These are phyloP conservation scores for Parastagonospora avenae DNA, from an alignment of 2,329 filamentous ascomycete genomes.

Conservation along the genomic window DNA sequence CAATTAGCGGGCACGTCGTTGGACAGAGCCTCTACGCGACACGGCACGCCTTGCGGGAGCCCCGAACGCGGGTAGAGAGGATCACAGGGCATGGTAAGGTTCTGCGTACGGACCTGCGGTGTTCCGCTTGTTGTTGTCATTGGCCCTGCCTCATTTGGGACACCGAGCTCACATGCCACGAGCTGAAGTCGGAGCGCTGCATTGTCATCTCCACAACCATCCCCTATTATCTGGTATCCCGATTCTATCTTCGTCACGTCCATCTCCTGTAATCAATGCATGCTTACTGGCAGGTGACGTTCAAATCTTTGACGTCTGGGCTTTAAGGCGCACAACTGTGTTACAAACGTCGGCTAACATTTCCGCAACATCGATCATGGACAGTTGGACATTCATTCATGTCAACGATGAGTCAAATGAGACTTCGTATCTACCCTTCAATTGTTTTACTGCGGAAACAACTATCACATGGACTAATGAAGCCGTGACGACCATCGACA, in stretches of 20 bases:
- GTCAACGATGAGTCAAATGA: neutral
- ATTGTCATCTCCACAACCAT: neutral
- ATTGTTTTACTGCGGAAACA: neutral
- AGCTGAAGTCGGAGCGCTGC: neutral
- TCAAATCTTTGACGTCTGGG: neutral
- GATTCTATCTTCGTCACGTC: neutral
- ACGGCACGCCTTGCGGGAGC: slow-evolving; percentile 25
- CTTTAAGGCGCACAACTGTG: neutral
- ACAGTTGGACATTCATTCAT: neutral
- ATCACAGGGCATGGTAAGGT: slow-evolving; percentile 12
- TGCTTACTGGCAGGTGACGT: neutral
- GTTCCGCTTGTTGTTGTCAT: neutral
- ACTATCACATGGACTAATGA: neutral
- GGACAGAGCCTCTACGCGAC: slow-evolving; percentile 23
- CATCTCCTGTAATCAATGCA: neutral
- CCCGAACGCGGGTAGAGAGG: slow-evolving; percentile 14
- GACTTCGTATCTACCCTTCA: no score
- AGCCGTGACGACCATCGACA: neutral
- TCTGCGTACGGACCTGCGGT: neutral
- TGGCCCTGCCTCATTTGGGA: neutral
- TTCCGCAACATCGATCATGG: no score
- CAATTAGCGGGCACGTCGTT: slow-evolving; percentile 32
- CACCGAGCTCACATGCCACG: neutral
- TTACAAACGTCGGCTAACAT: no score
- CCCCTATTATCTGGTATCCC: neutral